phyloP scores from a whole-genome alignment of 192 early-diverging fungal species.

The Jimgerdemannia flammicorona region DNA sequence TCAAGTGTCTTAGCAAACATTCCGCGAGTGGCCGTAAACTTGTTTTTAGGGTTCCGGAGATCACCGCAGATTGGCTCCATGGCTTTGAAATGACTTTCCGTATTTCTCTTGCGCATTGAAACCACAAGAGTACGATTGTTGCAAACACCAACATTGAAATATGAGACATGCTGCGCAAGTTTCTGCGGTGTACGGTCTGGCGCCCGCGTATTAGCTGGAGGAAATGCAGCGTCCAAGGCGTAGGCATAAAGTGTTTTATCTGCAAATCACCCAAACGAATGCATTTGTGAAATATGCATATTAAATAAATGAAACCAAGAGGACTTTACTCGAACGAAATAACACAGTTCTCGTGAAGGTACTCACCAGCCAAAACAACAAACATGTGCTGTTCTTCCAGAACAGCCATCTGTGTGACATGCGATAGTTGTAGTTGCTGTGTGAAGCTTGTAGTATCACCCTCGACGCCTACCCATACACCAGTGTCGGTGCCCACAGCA shows the following conservation, averaged over 20 bases:
- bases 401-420: slow-evolving; percentile 78
- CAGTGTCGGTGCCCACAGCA: slow-evolving; percentile 80
- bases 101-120: slow-evolving; percentile 24
- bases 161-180: slow-evolving; percentile 46
- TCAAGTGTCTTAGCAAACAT: neutral
- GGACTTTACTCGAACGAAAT: neutral
- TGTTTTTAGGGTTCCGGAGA: neutral
- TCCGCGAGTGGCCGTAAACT: neutral
- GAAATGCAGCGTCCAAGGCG: slow-evolving; percentile 71
- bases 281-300: neutral
- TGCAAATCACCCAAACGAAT: neutral
- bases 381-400: slow-evolving; percentile 75
- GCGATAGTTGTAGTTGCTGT: slow-evolving; percentile 39
- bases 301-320: too few relatives aligned
- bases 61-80: slow-evolving; percentile 11
- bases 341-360: neutral
- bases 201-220: slow-evolving; percentile 42
- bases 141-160: slow-evolving; percentile 69
- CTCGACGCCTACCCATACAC: slow-evolving; percentile 76
- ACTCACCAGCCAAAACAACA: slow-evolving; percentile 64
- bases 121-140: slow-evolving; percentile 53
- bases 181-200: slow-evolving; percentile 16
- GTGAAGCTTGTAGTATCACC: slow-evolving; percentile 22
- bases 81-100: slow-evolving; percentile 30
- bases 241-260: slow-evolving; percentile 72